A percentile compares a stretch with the other conserved stretches of the same genome.
Evolutionary conservation across 306 rosid genomes (phyloP).

Genomic region (Prosopis cineraria): DNA sequence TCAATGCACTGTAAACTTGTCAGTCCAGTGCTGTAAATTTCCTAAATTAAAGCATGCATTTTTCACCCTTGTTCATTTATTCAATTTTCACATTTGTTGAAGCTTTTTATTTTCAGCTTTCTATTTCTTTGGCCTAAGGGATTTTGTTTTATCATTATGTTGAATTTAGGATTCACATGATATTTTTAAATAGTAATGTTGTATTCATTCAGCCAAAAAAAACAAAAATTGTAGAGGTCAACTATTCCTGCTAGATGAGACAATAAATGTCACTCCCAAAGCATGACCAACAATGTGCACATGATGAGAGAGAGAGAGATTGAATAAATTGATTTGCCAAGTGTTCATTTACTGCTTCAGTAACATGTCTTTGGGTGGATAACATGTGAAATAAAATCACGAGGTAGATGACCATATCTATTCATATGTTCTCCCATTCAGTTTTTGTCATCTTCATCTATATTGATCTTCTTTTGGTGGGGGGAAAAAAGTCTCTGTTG

Average conservation of each 20-base stretch:
- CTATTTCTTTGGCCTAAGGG: background rate
- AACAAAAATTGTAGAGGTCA: background rate
- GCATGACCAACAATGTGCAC: background rate
- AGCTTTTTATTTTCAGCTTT: constrained; percentile 4
- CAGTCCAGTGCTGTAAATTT: constrained; percentile 1
- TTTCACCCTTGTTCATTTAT: constrained; percentile 6
- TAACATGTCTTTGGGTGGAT: too few species aligned
- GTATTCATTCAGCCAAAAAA: background rate
- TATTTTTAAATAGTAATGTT: constrained; percentile 14
- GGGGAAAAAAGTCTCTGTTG: too few species aligned
- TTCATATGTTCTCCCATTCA: background rate
- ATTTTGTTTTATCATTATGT: background rate
- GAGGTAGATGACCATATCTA: background rate
- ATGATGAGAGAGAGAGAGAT: too few species aligned
- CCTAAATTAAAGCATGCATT: constrained; percentile 8
- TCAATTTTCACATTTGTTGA: constrained; percentile 18
- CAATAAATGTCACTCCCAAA: background rate
- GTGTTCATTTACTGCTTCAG: background rate
- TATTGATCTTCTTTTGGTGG: background rate
- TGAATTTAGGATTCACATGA: background rate
- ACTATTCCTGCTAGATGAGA: constrained; percentile 1
- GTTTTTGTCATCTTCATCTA: background rate
- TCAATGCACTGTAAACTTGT: background rate
- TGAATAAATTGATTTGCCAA: background rate
- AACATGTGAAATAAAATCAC: background rate